A percentile compares a stretch with the other conserved stretches of the same genome.
phyloP scores from a whole-genome alignment of 2,329 filamentous ascomycete species.

The Cladosporium sp. region DNA sequence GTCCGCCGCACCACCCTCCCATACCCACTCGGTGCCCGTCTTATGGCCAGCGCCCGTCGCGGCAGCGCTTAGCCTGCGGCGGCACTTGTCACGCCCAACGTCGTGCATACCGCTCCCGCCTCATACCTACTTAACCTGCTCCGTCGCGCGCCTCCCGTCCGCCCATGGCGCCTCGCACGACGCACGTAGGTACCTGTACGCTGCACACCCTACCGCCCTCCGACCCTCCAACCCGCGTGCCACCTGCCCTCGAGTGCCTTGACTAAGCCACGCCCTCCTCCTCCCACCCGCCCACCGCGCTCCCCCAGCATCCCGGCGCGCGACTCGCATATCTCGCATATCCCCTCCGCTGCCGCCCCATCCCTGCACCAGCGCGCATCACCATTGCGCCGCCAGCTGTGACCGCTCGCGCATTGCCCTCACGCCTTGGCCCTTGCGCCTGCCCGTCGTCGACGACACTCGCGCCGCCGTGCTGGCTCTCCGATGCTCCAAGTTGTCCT shows the following conservation, averaged over 20 bases:
- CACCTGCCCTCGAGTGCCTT: too few species aligned
- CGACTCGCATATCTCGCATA: too few species aligned
- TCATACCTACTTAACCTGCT: too few species aligned
- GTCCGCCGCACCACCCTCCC: background rate
- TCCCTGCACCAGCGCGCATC: slow-evolving; percentile 3
- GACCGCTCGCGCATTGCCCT: background rate
- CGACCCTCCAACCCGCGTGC: too few species aligned
- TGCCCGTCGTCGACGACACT: background rate
- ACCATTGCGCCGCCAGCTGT: background rate
- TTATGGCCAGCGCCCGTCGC: background rate
- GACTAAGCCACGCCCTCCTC: background rate
- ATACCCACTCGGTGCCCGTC: background rate
- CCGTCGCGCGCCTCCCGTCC: too few species aligned
- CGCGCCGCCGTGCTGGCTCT: background rate
- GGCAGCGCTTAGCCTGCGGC: slow-evolving; percentile 7
- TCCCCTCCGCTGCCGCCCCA: background rate
- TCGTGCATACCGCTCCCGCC: too few species aligned
- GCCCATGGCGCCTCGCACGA: too few species aligned
- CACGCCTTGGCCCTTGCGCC: background rate
- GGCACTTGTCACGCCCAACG: background rate
- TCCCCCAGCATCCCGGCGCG: background rate
- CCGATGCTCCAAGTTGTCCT: slow-evolving; percentile 6
- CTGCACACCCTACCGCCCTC: too few species aligned
- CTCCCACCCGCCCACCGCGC: background rate
- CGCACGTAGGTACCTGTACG: too few species aligned